Base-by-base conservation (phyloP, 495 filamentous ascomycete species). In the Hyphodiscus hymeniophilus region DNA sequence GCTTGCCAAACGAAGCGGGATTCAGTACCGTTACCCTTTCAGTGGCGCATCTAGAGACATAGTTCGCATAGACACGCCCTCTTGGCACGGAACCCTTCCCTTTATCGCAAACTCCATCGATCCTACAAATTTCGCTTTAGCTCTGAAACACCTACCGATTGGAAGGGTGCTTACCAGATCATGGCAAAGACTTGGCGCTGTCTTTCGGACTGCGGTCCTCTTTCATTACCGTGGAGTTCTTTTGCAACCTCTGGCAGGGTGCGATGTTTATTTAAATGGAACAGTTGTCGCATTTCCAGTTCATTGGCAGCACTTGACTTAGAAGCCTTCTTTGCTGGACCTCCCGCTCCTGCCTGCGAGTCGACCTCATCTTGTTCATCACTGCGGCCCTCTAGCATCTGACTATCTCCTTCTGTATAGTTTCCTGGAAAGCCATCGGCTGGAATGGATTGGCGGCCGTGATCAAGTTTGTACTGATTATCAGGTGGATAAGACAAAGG, bases 141-240 rank as follows among this genome's bases (percentile, higher is more conserved):
- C 20, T 15, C 32, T n/a, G 7, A 35, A 16, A 22, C 16, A 7
- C n/a, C 31, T 13, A 16, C 13, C 11, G 15, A 28, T 51, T 16
- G 8, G 12, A 10, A 16, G 18, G 10, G 48, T 26, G 62, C 74
- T 53, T 79, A 96, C 92, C 92, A 98, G 48, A 94, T 80, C 87
- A 98, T 94, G 12, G 92, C 92, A 63, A 96, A 96, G 20, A 98
- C 81, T 69, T 98, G 92, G 50, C 95, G 90, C 34, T 89, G 86
- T 62, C 94, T 85, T 63, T 98, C 92, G 6, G 91, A 86, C 61
- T 89, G 88, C 12, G 87, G 85, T 0, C 74, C 74, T 23, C 74
- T 67, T 51, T 79, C 75, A 48, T 79, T 77, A 5, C 73, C 74
- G 54, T 75, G 72, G 17, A 87, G 72, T 61, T 90, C 88, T 24